A percentile compares a stretch with the other conserved stretches of the same genome.
Evolutionary conservation across 495 filamentous ascomycete genomes (phyloP).

Genomic region (Penicillium angulare): DNA sequence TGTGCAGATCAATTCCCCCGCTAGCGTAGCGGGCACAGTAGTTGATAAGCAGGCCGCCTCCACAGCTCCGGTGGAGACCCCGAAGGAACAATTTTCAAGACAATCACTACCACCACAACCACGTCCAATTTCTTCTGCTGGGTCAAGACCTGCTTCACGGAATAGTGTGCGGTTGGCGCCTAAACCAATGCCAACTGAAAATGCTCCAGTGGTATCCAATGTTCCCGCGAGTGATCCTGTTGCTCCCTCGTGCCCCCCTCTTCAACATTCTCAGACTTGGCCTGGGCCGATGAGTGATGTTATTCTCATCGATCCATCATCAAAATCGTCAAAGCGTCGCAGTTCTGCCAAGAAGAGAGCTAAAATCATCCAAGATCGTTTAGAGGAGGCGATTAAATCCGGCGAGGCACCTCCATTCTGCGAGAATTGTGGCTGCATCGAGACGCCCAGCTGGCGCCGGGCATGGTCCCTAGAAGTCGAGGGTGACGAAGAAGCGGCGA

Average conservation of each 20-base stretch:
- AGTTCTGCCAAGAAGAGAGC: constrained; percentile 36
- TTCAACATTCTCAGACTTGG: constrained; percentile 49
- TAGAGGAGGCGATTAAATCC: constrained; percentile 63
- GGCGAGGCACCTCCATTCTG: constrained; percentile 84
- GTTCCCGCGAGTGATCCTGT: constrained; percentile 59
- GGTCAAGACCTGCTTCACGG: constrained; percentile 39
- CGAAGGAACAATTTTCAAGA: constrained; percentile 14
- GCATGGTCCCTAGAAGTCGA: constrained; percentile 69
- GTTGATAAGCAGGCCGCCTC: too few species aligned
- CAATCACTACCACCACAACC: constrained; percentile 8
- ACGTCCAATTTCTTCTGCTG: constrained; percentile 21
- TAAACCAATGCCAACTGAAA: constrained; percentile 41
- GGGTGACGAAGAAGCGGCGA: constrained; percentile 60
- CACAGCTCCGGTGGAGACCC: too few species aligned
- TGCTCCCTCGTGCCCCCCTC: constrained; percentile 36
- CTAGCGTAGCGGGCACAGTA: constrained; percentile 16
- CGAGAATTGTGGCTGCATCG: constrained; percentile 88
- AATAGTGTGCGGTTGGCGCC: constrained; percentile 35
- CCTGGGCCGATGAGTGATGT: constrained; percentile 43
- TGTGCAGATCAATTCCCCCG: constrained; percentile 31
- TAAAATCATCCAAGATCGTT: constrained; percentile 43
- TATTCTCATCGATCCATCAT: constrained; percentile 25
- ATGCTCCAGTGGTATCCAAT: constrained; percentile 38
- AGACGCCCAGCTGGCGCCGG: constrained; percentile 93
- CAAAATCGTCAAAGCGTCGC: constrained; percentile 27